These are phyloP conservation scores for Fusarium aywerte DNA, from an alignment of 2,329 filamentous ascomycete species.

Conservation along the genomic window DNA sequence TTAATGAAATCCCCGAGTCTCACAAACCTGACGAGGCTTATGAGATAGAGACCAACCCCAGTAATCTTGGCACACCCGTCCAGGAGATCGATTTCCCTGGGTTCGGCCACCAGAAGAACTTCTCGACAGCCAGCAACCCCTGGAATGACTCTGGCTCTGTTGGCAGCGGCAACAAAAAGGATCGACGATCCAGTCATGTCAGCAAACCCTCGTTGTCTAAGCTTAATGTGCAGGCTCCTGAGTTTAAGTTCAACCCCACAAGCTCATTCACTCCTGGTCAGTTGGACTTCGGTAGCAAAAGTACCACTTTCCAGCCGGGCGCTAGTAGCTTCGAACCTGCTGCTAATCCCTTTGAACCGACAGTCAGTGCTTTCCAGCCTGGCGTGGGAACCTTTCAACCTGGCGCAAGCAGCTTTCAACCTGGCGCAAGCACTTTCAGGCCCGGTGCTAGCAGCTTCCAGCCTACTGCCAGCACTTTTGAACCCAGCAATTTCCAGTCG, in stretches of 20 bases:
- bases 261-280: constrained; percentile 48
- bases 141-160: constrained; percentile 66
- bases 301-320: constrained; percentile 57
- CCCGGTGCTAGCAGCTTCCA: constrained; percentile 53
- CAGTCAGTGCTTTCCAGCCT: constrained; percentile 57
- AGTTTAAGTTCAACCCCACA: constrained; percentile 80
- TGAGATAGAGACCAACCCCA: constrained; percentile 79
- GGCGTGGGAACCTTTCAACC: constrained; percentile 19
- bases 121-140: constrained; percentile 70
- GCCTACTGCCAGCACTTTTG: constrained; percentile 46
- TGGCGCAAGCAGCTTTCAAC: constrained; percentile 13
- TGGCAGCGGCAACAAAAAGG: constrained; percentile 47
- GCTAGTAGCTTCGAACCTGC: constrained; percentile 45
- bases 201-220: constrained; percentile 79
- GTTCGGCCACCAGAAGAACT: constrained; percentile 63
- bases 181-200: constrained; percentile 63
- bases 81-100: constrained; percentile 60
- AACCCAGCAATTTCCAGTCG: constrained; percentile 24
- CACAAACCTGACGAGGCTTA: constrained; percentile 64
- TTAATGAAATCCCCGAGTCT: constrained; percentile 56
- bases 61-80: constrained; percentile 74
- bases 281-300: constrained; percentile 48
- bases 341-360: constrained; percentile 39
- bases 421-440: constrained; percentile 17
- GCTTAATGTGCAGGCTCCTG: constrained; percentile 88